Evolutionary conservation across 352 stramenopile species (phyloP).

Genomic region (Phytophthora cryptogea): DNA sequence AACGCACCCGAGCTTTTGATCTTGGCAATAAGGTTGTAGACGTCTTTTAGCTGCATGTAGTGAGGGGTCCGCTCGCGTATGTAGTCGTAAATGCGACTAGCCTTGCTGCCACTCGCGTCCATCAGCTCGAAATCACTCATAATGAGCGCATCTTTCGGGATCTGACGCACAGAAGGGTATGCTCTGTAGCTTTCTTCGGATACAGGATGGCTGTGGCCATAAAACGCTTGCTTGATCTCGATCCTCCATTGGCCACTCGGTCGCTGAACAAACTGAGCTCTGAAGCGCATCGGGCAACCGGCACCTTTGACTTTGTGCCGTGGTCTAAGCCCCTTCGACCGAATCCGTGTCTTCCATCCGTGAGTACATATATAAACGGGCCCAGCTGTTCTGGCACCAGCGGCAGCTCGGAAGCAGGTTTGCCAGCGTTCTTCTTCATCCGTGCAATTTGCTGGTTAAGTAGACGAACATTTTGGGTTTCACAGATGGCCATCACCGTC

Average conservation of each 20-base stretch:
- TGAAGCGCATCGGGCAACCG: constrained; percentile 1
- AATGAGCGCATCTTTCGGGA: not conserved
- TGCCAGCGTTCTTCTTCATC: not conserved
- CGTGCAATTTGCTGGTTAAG: not conserved
- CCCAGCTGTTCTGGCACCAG: constrained; percentile 5
- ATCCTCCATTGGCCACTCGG: not conserved
- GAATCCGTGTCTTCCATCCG: constrained; percentile 5
- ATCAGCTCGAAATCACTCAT: constrained; percentile 9
- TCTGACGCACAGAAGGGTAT: constrained; percentile 1
- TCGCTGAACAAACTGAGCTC: not conserved
- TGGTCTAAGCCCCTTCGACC: not conserved
- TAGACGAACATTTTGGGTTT: not conserved
- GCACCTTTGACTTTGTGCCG: not conserved
- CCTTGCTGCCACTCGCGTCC: constrained; percentile 7
- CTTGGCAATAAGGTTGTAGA: constrained; percentile 10
- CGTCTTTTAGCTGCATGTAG: not conserved
- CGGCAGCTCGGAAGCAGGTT: not conserved
- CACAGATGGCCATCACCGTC: not conserved
- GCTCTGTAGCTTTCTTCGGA: not conserved
- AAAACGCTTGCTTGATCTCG: constrained; percentile 6
- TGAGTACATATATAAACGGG: constrained; percentile 20
- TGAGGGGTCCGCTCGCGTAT: not conserved
- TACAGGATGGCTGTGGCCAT: constrained; percentile 3
- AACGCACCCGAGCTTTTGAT: constrained; percentile 13
- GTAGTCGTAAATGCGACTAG: constrained; percentile 30